Conservation (phyloP, 1,284 basidiomycete genomes). For the Binderoboletus segoi region DNA sequence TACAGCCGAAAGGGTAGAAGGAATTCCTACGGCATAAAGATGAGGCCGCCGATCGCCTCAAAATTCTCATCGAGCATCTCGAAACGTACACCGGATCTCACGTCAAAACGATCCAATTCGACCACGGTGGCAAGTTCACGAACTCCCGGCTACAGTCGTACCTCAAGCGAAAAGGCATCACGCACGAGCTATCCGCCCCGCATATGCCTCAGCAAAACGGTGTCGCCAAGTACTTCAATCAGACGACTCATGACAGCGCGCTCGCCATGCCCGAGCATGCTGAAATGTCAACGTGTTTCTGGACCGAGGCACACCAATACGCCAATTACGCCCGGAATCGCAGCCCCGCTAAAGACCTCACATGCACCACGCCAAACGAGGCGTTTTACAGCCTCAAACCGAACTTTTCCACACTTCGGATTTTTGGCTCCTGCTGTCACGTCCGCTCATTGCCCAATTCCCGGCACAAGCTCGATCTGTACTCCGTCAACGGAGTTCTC, state of each 20-base stretch:
- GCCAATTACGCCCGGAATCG: background rate
- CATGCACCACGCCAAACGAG: background rate
- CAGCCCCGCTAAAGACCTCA: background rate
- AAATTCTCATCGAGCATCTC: too few relatives aligned
- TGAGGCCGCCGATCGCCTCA: too few relatives aligned
- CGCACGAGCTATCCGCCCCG: too few relatives aligned
- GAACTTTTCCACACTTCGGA: background rate
- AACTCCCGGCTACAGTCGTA: too few relatives aligned
- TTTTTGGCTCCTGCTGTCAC: background rate
- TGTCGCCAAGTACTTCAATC: background rate
- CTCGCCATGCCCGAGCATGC: background rate
- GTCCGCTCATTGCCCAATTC: background rate
- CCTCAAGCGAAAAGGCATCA: too few relatives aligned
- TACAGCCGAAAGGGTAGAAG: background rate
- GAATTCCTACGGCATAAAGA: too few relatives aligned
- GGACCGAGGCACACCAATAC: background rate
- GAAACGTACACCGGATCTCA: too few relatives aligned
- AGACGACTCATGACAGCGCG: background rate
- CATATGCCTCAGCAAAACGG: background rate
- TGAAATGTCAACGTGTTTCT: background rate
- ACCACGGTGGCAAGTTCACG: too few relatives aligned
- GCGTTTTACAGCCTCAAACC: background rate
- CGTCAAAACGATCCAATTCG: too few relatives aligned
- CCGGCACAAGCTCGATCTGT: background rate
- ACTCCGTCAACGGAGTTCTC: background rate